A percentile compares a stretch with the other conserved stretches of the same genome.
Conservation (phyloP, 768 basidiomycete genomes). For the Tricholoma sp. region DNA sequence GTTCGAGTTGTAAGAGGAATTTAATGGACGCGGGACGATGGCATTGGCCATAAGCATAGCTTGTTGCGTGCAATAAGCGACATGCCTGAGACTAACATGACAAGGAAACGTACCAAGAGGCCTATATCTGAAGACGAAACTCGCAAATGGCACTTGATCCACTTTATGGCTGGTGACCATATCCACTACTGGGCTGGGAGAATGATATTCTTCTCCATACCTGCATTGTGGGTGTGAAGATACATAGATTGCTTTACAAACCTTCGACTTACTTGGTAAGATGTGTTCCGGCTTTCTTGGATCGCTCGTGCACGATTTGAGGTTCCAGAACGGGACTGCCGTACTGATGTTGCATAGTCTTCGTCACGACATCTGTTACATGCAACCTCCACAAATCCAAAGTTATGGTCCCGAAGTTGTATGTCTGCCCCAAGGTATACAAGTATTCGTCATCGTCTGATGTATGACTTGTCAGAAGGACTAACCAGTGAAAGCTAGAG, state of each 20-base stretch:
- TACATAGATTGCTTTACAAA: background rate
- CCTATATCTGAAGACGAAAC: slow-evolving; percentile 29
- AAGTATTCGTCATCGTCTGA: slow-evolving; percentile 11
- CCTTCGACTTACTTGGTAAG: slow-evolving; percentile 21
- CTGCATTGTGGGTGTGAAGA: slow-evolving; percentile 8
- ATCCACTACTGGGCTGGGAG: slow-evolving; percentile 23
- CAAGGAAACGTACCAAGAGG: slow-evolving; percentile 25
- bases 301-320: slow-evolving; percentile 27
- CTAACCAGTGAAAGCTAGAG: background rate
- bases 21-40: slow-evolving; percentile 7
- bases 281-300: slow-evolving; percentile 30
- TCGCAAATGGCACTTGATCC: slow-evolving; percentile 21
- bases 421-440: slow-evolving; percentile 11
- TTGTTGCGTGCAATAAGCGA: background rate
- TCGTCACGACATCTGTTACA: slow-evolving; percentile 17
- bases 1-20: background rate
- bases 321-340: slow-evolving; percentile 19
- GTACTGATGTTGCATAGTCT: slow-evolving; percentile 22
- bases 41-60: slow-evolving; percentile 6
- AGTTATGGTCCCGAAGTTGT: slow-evolving; percentile 24
- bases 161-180: slow-evolving; percentile 21
- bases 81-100: background rate
- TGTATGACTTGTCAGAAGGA: background rate
- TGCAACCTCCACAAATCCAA: slow-evolving; percentile 27
- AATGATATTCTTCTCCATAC: slow-evolving; percentile 26